Base-by-base conservation (phyloP, 2,329 filamentous ascomycete genomes). In the Cladosporium sp. region DNA sequence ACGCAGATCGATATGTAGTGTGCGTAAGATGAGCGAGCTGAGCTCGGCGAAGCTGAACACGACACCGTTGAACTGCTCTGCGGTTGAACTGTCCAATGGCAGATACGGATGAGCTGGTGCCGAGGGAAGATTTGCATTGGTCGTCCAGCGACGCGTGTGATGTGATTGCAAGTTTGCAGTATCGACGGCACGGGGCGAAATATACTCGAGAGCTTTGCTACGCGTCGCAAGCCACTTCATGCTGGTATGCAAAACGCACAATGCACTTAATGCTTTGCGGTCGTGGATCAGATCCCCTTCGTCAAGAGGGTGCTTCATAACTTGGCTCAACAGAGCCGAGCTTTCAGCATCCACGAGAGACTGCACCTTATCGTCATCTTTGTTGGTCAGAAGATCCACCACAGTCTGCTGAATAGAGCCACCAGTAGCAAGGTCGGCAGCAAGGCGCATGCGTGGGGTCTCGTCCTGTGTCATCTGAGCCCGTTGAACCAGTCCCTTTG, bases 161-260 rank as follows among this genome's bases (percentile, higher is more conserved):
- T 79, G 73, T 58, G 70, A 44, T 51, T 65, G 63, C 42, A 62
- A 71, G 52, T 71, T 79, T 40, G 85, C 82, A 32, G 84, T 85
- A 71, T 91, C 85, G 36, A 84, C 83, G 45, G 89, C 85, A 60
- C 88, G 85, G 53, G 82, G 80, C 19, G 90, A 93, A 66, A 97
- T 91, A 68, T 93, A 87, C 40, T 94, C 84, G 54, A 99, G 80
- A 58, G 89, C 81, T n/a, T 81, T 78, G 40, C 96, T 85, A 74
- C 93, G 94, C 65, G 87, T 87, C 19, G 89, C 86, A 35, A 99
- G 83, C 94, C 94, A 99, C 78, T 95, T 94, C 91, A 97, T 96
- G 77, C 92, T 97, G 50, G 92, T 97, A 73, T 96, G 95, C 35
- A 99, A 78, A 37, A 97, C 82, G 65, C 92, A 97, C 4, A 99